These are phyloP conservation scores for Penicillium brasilianum DNA, from an alignment of 2,329 filamentous ascomycete genomes.

Conservation along the genomic window DNA sequence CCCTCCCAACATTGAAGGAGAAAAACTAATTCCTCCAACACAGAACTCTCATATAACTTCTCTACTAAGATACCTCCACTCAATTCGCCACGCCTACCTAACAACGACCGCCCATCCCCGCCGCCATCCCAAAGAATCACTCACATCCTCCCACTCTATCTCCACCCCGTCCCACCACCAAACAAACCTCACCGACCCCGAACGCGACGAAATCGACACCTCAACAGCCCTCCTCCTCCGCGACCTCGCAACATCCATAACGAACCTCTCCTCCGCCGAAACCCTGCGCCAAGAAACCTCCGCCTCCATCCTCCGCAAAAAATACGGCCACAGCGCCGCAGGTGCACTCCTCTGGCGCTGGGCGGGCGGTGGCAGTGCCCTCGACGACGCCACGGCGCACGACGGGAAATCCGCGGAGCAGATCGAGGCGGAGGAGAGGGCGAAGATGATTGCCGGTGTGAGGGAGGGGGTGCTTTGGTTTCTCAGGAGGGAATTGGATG, in stretches of 20 bases:
- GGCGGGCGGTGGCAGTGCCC: constrained; percentile 60
- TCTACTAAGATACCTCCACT: constrained; percentile 77
- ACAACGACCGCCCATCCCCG: constrained; percentile 72
- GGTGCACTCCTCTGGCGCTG: constrained; percentile 54
- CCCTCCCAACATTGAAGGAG: not conserved
- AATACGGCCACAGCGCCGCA: constrained; percentile 62
- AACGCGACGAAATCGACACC: constrained; percentile 85
- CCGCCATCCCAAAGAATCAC: constrained; percentile 36
- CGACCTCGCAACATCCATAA: constrained; percentile 81
- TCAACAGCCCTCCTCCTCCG: constrained; percentile 84
- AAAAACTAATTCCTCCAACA: constrained; percentile 3
- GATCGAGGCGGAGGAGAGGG: constrained; percentile 70
- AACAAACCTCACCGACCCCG: constrained; percentile 71
- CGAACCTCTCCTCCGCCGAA: constrained; percentile 79
- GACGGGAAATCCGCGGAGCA: constrained; percentile 70
- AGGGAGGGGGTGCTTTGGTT: constrained; percentile 85
- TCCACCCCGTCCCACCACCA: constrained; percentile 41
- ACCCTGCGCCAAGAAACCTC: constrained; percentile 79
- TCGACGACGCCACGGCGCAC: constrained; percentile 29
- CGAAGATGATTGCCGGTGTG: constrained; percentile 70
- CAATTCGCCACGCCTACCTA: constrained; percentile 88
- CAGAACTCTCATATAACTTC: constrained; percentile 85
- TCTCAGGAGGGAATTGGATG: constrained; percentile 74
- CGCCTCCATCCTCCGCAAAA: constrained; percentile 71
- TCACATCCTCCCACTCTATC: constrained; percentile 21